These are phyloP conservation scores for Combretum micranthum DNA, from an alignment of 345 rosid genomes.

Conservation along the genomic window DNA sequence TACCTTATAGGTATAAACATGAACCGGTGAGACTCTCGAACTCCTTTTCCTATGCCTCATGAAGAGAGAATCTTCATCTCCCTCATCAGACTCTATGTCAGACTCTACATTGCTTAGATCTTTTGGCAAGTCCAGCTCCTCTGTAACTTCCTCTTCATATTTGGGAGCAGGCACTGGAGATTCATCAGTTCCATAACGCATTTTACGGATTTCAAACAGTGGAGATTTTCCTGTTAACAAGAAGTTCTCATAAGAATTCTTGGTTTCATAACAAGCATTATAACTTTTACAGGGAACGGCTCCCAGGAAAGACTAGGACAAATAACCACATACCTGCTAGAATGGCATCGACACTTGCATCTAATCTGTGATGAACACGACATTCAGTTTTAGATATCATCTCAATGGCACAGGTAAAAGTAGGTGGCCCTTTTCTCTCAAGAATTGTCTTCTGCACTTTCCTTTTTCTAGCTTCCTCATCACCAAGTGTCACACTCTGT, in stretches of 20 bases:
- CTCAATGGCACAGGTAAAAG: conserved; percentile 89
- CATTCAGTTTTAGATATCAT: conserved; percentile 78
- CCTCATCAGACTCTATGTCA: conserved; percentile 46
- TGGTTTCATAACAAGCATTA: background rate
- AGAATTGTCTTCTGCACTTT: conserved; percentile 95
- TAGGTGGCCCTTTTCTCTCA: conserved; percentile 82
- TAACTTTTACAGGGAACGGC: background rate
- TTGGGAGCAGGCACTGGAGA: conserved; percentile 31
- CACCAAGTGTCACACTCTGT: conserved; percentile 95
- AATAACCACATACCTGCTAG: conserved; percentile 46
- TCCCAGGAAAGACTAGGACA: background rate
- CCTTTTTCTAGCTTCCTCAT: conserved; percentile 87
- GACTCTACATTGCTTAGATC: conserved; percentile 13
- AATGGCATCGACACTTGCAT: conserved; percentile 85
- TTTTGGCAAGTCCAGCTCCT: conserved; percentile 30
- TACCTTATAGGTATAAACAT: conserved; percentile 78
- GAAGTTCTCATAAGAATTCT: conserved; percentile 1
- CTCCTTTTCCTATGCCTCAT: conserved; percentile 21
- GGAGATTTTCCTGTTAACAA: conserved; percentile 63
- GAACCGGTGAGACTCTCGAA: conserved; percentile 40
- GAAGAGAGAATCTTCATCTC: conserved; percentile 38
- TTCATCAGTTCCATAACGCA: conserved; percentile 37
- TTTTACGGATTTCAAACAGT: conserved; percentile 61
- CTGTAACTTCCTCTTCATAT: conserved; percentile 22
- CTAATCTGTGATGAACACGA: conserved; percentile 78